Evolutionary conservation across 345 rosid genomes (phyloP).

Genomic region (Camelina hispida): DNA sequence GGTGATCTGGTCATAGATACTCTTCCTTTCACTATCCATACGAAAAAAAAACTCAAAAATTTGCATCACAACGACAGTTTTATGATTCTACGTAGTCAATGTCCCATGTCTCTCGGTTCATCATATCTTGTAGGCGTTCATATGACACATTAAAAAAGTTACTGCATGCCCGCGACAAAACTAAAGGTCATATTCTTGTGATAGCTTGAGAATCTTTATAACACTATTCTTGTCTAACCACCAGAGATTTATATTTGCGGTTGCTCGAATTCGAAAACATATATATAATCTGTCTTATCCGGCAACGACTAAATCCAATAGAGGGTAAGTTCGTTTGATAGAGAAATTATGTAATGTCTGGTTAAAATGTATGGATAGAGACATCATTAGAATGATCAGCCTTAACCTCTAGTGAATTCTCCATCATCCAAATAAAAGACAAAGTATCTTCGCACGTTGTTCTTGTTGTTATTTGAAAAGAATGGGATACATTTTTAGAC

Average conservation of each 20-base stretch:
- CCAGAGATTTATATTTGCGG: conserved; percentile 21
- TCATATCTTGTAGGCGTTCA: conserved; percentile 13
- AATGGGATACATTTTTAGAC: conserved; percentile 34
- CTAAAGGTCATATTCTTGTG: conserved; percentile 31
- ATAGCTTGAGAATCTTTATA: conserved; percentile 33
- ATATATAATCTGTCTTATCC: conserved; percentile 30
- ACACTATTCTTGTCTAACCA: conserved; percentile 21
- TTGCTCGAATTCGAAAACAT: conserved; percentile 10
- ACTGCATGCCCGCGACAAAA: conserved; percentile 24
- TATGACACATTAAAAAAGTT: conserved; percentile 32
- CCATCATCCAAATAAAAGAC: conserved; percentile 42
- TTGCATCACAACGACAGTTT: conserved; percentile 1
- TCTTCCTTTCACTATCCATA: conserved; percentile 23
- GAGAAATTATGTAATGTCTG: conserved; percentile 10
- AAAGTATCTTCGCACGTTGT: conserved; percentile 45
- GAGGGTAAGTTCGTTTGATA: conserved; percentile 35
- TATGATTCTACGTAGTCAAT: conserved; percentile 10
- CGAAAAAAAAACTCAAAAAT: conserved; percentile 5
- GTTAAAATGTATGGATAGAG: conserved; percentile 38
- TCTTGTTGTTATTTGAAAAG: conserved; percentile 32
- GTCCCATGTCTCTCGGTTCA: conserved; percentile 12
- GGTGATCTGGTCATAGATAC: conserved; percentile 31
- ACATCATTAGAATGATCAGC: conserved; percentile 29
- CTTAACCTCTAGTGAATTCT: conserved; percentile 38
- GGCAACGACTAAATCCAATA: conserved; percentile 5